Base-by-base conservation (phyloP, 441 rosid genomes). In the Brassica hybrid region DNA sequence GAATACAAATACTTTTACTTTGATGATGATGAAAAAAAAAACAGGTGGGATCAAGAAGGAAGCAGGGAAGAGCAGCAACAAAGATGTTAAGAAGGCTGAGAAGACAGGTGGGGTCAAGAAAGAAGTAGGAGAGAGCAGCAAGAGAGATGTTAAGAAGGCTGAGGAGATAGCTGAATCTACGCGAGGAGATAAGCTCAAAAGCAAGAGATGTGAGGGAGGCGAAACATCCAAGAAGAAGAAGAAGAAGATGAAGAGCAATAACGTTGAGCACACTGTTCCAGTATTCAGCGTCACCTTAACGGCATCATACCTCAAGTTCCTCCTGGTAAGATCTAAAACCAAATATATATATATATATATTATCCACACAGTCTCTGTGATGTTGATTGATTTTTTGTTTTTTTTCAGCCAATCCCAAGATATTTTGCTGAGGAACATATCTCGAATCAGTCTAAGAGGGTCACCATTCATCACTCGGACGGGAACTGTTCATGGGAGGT, bases 401-500 rank as follows among this genome's bases (percentile, higher is more conserved):
- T 19, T 50, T 25, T 58, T 0, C 62, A 58, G 62, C 14, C 7
- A 58, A 19, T 58, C 14, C 62, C 62, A 58, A 58, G n/a, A 19
- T 5, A 3, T 9, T 57, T 57, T 57, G 6, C n/a, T 21, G 61
- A 19, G 27, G 10, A 57, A 5, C 97, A 61, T 27, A 13, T 61
- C 65, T 18, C 11, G 5, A 13, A n/a, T 6, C 1, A n/a, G 41
- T 27, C 9, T 6, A 7, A 13, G 64, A 23, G 0, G 18, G 34
- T 13, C 38, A 61, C 41, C 38, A 3, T 61, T 7, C 38, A 27
- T 27, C 38, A 61, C 41, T n/a, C 18, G 10, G 27, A 61, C 1
- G 65, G 65, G 18, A 61, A 61, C 18, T 0, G 65, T 61, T 61
- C 65, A 61, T 61, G 82, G 82, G 16, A 62, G n/a, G 75, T 69